These are phyloP conservation scores for Vitis labrusca DNA, from an alignment of 164 flowering plant species.

Conservation along the genomic window DNA sequence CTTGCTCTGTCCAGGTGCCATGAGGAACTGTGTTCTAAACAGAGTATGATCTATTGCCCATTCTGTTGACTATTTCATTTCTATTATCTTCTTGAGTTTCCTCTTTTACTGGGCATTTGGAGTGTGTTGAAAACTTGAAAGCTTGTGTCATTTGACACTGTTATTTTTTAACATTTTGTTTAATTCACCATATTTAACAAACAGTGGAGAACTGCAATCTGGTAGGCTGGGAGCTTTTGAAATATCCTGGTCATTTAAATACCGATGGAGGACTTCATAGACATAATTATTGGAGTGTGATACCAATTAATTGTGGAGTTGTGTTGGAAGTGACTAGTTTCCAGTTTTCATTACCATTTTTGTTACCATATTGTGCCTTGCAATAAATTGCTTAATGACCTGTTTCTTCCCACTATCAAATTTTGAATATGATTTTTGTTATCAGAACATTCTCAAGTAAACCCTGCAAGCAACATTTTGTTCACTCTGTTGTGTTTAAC, in stretches of 20 bases:
- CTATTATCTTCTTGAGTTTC: background rate
- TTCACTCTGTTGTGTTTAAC: background rate
- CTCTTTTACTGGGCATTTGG: background rate
- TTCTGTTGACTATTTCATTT: background rate
- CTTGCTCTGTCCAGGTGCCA: conserved; percentile 95
- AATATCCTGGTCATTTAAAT: background rate
- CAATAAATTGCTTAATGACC: background rate
- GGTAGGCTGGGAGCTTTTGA: background rate
- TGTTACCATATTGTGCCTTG: background rate
- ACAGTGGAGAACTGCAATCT: background rate
- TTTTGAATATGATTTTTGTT: no score
- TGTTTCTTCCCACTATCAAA: background rate
- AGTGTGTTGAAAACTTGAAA: background rate
- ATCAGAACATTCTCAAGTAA: no score
- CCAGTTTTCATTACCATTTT: background rate
- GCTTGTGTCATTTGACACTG: background rate
- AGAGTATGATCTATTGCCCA: conserved; percentile 51
- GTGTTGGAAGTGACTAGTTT: background rate
- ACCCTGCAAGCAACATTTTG: background rate
- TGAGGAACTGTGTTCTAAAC: conserved; percentile 76
- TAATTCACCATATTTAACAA: background rate
- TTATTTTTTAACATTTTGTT: background rate
- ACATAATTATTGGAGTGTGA: background rate
- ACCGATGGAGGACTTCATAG: background rate
- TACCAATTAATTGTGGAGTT: background rate